These are phyloP conservation scores for Cyclanthera cordifolia DNA, from an alignment of 306 rosid genomes.

Conservation along the genomic window DNA sequence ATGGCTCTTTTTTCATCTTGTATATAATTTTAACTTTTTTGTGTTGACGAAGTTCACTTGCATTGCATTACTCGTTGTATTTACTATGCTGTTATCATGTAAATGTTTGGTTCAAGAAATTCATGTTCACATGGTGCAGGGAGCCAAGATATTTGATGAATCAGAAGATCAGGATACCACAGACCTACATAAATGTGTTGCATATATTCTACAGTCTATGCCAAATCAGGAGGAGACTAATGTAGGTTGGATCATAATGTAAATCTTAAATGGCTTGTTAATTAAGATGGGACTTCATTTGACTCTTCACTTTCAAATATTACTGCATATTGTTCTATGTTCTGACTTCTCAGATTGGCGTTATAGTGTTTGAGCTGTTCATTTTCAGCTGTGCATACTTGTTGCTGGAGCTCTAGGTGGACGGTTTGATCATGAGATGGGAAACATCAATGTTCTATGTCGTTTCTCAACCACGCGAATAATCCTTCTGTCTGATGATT, in stretches of 20 bases:
- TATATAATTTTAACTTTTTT: background rate
- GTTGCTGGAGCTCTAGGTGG: slow-evolving; percentile 96
- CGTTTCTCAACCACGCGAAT: slow-evolving; percentile 51
- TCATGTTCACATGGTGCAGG: slow-evolving; percentile 42
- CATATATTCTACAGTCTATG: slow-evolving; percentile 34
- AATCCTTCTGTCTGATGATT: slow-evolving; percentile 74
- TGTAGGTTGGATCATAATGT: slow-evolving; percentile 35
- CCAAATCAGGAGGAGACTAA: slow-evolving; percentile 36
- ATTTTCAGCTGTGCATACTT: slow-evolving; percentile 64
- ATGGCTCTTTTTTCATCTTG: background rate
- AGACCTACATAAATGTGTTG: slow-evolving; percentile 82
- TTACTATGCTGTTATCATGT: background rate
- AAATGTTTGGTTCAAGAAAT: slow-evolving; percentile 17
- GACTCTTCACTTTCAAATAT: background rate
- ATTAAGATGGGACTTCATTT: background rate
- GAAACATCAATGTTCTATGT: slow-evolving; percentile 75
- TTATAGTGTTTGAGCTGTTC: background rate
- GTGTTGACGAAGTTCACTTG: background rate
- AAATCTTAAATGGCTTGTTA: background rate
- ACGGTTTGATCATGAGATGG: slow-evolving; percentile 91
- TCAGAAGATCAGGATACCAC: slow-evolving; percentile 93
- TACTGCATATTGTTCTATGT: background rate
- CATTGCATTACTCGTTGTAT: background rate
- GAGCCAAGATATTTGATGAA: slow-evolving; percentile 59
- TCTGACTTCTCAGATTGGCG: slow-evolving; percentile 5